A percentile compares a stretch with the other conserved stretches of the same genome.
Evolutionary conservation across 345 rosid genomes (phyloP).

Genomic region (Bruguiera gymnorhiza): DNA sequence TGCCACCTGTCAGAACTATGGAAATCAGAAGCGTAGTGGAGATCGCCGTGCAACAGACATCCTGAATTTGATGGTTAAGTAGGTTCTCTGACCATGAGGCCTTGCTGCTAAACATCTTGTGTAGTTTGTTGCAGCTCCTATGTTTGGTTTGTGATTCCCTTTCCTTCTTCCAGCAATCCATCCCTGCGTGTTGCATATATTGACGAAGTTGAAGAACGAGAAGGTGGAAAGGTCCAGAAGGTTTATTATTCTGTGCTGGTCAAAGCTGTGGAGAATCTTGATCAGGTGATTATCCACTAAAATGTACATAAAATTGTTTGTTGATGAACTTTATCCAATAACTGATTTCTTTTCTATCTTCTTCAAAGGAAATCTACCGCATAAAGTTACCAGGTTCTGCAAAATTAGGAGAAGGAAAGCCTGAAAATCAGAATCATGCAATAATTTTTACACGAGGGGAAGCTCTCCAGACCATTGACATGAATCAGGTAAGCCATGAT

Average conservation of each 20-base stretch:
- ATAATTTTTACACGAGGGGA: constrained; percentile 88
- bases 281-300: constrained; percentile 59
- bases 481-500: constrained; percentile 69
- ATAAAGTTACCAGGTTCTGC: constrained; percentile 87
- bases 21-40: constrained; percentile 88
- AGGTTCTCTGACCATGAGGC: constrained; percentile 31
- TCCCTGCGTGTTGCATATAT: constrained; percentile 94
- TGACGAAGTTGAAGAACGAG: constrained; percentile 94
- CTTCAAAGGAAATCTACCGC: constrained; percentile 80
- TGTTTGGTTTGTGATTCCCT: constrained; percentile 19
- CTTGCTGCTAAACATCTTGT: constrained; percentile 2
- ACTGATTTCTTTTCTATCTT: constrained; percentile 21
- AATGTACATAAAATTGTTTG: constrained; percentile 9
- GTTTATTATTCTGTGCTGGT: constrained; percentile 87
- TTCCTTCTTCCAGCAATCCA: constrained; percentile 62
- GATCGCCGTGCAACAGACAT: constrained; percentile 96
- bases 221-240: constrained; percentile 62
- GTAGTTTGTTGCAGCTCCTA: constrained; percentile 10
- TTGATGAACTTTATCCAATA: background rate
- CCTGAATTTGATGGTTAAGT: constrained; percentile 96
- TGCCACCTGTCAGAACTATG: constrained; percentile 95
- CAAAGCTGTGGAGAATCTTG: constrained; percentile 85
- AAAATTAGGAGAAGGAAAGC: constrained; percentile 95
- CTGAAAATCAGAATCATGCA: constrained; percentile 97
- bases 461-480: constrained; percentile 96